phyloP scores from a whole-genome alignment of 139 green algal species.

The Bryopsis sp. region DNA sequence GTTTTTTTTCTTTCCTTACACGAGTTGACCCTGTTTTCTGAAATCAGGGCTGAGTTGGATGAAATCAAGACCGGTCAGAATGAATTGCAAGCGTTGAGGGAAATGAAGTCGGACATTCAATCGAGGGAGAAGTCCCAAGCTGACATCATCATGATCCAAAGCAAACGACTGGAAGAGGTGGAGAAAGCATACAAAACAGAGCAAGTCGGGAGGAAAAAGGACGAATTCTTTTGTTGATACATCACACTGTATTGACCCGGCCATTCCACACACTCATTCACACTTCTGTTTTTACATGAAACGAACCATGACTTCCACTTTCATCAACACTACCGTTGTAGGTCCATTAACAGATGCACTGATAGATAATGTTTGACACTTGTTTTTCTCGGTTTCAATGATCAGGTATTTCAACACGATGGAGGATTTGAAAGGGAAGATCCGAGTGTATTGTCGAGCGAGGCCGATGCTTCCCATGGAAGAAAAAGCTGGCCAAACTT shows the following conservation, averaged over 20 bases:
- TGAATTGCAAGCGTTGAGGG: conserved; percentile 86
- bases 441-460: conserved; percentile 86
- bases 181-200: conserved; percentile 87
- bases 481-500: conserved; percentile 6
- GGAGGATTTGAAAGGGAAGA: conserved; percentile 97
- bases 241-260: too few relatives aligned
- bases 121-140: conserved; percentile 78
- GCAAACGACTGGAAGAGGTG: conserved; percentile 81
- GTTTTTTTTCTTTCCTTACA: too few relatives aligned
- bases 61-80: conserved; percentile 31
- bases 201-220: conserved; percentile 50
- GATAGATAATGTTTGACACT: too few relatives aligned
- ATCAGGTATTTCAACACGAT: conserved; percentile 36
- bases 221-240: too few relatives aligned
- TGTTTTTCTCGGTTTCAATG: not conserved
- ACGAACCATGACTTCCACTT: too few relatives aligned
- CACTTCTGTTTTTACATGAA: too few relatives aligned
- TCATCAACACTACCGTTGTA: too few relatives aligned
- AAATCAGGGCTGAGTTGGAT: too few relatives aligned
- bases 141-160: conserved; percentile 60
- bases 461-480: conserved; percentile 81
- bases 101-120: conserved; percentile 84
- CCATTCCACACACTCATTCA: too few relatives aligned
- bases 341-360: too few relatives aligned
- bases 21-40: too few relatives aligned